phyloP scores from a whole-genome alignment of 2,329 filamentous ascomycete species.

The Phyllosticta citrichinensis region DNA sequence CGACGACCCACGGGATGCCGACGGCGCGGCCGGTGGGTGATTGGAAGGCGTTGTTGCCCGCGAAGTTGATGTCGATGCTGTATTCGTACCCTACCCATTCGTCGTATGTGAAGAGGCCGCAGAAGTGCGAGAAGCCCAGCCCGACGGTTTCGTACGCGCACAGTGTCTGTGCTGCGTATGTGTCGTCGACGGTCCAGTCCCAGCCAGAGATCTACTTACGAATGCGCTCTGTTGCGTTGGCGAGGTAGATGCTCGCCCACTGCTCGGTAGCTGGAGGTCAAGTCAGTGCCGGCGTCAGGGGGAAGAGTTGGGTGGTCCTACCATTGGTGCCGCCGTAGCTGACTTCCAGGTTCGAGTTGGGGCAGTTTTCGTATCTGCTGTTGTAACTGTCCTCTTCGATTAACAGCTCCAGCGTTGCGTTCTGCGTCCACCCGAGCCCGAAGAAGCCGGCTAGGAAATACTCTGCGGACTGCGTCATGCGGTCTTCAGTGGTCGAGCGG shows the following conservation, averaged over 20 bases:
- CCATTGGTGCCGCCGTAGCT: constrained; percentile 1
- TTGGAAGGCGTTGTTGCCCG: constrained; percentile 51
- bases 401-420: constrained; percentile 61
- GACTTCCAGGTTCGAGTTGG: constrained; percentile 41
- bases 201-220: constrained; percentile 37
- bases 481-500: constrained; percentile 64
- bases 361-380: constrained; percentile 60
- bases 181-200: constrained; percentile 26
- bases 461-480: constrained; percentile 68
- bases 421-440: constrained; percentile 61
- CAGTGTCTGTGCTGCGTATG: constrained; percentile 57
- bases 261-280: constrained; percentile 37
- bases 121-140: constrained; percentile 65
- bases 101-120: constrained; percentile 61
- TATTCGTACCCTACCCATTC: constrained; percentile 69
- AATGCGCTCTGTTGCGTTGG: constrained; percentile 53
- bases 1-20: constrained; percentile 58
- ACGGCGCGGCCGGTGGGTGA: constrained; percentile 59
- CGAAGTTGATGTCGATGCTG: constrained; percentile 56
- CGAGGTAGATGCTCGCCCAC: constrained; percentile 58
- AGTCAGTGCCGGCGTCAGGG: background rate
- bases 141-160: constrained; percentile 73
- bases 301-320: background rate
- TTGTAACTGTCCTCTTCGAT: constrained; percentile 57
- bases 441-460: constrained; percentile 75